phyloP scores from a whole-genome alignment of 2,329 filamentous ascomycete genomes.

The Claviceps paspali region DNA sequence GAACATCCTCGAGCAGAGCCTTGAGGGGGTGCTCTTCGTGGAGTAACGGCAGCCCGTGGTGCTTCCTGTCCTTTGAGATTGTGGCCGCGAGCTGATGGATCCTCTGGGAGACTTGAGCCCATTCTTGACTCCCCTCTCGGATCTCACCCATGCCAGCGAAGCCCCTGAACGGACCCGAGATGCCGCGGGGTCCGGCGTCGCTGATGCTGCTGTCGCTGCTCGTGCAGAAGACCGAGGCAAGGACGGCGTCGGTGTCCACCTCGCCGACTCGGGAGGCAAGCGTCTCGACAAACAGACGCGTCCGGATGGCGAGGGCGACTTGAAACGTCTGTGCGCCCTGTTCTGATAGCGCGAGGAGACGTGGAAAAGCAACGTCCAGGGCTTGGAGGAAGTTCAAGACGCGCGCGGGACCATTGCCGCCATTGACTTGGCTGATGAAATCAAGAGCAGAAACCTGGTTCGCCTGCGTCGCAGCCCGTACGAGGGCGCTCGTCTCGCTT shows the following conservation, averaged over 20 bases:
- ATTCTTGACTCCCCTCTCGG: not conserved
- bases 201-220: not conserved
- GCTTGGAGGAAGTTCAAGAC: slow-evolving; percentile 15
- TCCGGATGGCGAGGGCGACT: slow-evolving; percentile 22
- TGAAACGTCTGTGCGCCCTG: slow-evolving; percentile 8
- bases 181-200: not conserved
- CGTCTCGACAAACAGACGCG: slow-evolving; percentile 17
- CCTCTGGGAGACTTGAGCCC: not conserved
- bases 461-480: slow-evolving; percentile 13
- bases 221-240: slow-evolving; percentile 18
- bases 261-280: slow-evolving; percentile 8
- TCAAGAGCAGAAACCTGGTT: slow-evolving; percentile 23
- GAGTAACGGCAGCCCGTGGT: slow-evolving; percentile 7
- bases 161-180: slow-evolving; percentile 12
- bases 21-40: slow-evolving; percentile 8
- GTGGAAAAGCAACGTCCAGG: slow-evolving; percentile 17
- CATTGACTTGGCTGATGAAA: slow-evolving; percentile 9
- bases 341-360: slow-evolving; percentile 12
- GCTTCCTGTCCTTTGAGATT: slow-evolving; percentile 2
- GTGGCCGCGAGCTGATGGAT: not conserved
- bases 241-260: slow-evolving; percentile 7
- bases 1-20: slow-evolving; percentile 9
- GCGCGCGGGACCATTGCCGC: slow-evolving; percentile 5
- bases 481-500: not conserved
- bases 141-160: slow-evolving; percentile 8